Conservation (phyloP, 176 grass and related monocot species). For the Thalia dealbata region DNA sequence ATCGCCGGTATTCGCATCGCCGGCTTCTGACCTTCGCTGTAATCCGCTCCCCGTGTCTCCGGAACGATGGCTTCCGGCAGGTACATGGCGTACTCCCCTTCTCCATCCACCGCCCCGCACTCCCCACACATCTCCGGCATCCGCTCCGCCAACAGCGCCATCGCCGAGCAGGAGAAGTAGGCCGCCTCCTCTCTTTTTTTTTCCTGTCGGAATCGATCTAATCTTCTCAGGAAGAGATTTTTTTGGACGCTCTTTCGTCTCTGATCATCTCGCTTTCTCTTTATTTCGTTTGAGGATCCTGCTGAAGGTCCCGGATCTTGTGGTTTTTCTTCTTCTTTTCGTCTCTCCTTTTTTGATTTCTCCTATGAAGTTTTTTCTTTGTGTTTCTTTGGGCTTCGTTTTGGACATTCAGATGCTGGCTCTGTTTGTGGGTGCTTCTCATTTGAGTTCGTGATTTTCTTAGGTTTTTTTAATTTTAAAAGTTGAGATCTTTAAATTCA, state of each 20-base stretch:
- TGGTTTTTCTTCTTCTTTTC: background rate
- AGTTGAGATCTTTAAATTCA: background rate
- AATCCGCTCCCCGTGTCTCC: background rate
- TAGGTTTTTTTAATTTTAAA: background rate
- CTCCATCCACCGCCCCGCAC: slow-evolving; percentile 76
- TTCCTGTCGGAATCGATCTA: background rate
- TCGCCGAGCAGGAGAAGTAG: slow-evolving; percentile 56
- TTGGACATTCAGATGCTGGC: slow-evolving; percentile 1
- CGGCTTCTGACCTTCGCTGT: background rate
- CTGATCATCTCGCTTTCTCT: slow-evolving; percentile 18
- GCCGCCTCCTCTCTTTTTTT: background rate
- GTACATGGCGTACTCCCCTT: slow-evolving; percentile 98
- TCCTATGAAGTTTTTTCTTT: background rate
- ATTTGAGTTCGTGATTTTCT: background rate
- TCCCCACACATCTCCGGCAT: slow-evolving; percentile 73
- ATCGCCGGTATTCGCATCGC: background rate
- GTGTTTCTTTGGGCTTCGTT: slow-evolving; percentile 4
- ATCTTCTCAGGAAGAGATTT: background rate
- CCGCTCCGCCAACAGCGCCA: slow-evolving; percentile 27
- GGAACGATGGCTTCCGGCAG: slow-evolving; percentile 66
- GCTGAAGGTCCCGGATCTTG: background rate
- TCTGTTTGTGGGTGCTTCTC: slow-evolving; percentile 11
- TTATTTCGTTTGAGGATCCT: background rate
- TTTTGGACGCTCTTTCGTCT: background rate
- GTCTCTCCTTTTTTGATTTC: background rate